Conservation (phyloP, 1,284 basidiomycete genomes). For the Caloboletus inedulis region DNA sequence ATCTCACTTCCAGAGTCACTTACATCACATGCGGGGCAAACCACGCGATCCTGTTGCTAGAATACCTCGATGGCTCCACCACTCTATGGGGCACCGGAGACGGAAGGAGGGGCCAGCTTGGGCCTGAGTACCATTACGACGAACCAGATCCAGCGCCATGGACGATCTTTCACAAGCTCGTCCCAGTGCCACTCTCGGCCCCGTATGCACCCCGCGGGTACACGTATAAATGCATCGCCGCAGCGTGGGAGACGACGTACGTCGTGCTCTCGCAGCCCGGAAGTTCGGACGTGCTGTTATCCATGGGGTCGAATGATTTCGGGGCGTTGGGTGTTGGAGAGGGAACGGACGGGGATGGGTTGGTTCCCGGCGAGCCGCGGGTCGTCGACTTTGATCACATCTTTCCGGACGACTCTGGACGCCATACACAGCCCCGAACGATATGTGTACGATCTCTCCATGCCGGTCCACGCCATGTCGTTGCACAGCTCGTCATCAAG, state of each 20-base stretch:
- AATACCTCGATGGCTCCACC: slow-evolving; percentile 13
- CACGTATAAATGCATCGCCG: slow-evolving; percentile 47
- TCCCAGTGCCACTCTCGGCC: slow-evolving; percentile 34
- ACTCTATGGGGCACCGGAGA: slow-evolving; percentile 72
- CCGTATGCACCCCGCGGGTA: slow-evolving; percentile 35
- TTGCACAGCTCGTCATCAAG: slow-evolving; percentile 41
- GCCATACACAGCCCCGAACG: slow-evolving; percentile 12
- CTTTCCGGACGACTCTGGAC: slow-evolving; percentile 24
- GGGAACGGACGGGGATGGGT: slow-evolving; percentile 1
- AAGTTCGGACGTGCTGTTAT: slow-evolving; percentile 61
- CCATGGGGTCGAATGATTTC: slow-evolving; percentile 81
- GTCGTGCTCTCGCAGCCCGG: slow-evolving; percentile 48
- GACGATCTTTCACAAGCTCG: slow-evolving; percentile 48
- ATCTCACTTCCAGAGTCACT: slow-evolving; percentile 10
- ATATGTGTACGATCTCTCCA: slow-evolving; percentile 43
- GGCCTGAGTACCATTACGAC: slow-evolving; percentile 26
- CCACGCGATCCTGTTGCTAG: slow-evolving; percentile 30
- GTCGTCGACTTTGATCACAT: slow-evolving; percentile 45
- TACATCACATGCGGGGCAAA: slow-evolving; percentile 33
- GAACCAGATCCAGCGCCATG: slow-evolving; percentile 17
- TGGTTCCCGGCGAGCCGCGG: slow-evolving; percentile 30
- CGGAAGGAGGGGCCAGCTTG: slow-evolving; percentile 60
- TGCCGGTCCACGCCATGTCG: slow-evolving; percentile 71
- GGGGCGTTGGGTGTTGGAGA: slow-evolving; percentile 67
- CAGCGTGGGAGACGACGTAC: slow-evolving; percentile 83